Evolutionary conservation across 495 filamentous ascomycete genomes (phyloP), one percentile per base, ranked within the genome.

Genomic region (Parathielavia appendiculata): DNA sequence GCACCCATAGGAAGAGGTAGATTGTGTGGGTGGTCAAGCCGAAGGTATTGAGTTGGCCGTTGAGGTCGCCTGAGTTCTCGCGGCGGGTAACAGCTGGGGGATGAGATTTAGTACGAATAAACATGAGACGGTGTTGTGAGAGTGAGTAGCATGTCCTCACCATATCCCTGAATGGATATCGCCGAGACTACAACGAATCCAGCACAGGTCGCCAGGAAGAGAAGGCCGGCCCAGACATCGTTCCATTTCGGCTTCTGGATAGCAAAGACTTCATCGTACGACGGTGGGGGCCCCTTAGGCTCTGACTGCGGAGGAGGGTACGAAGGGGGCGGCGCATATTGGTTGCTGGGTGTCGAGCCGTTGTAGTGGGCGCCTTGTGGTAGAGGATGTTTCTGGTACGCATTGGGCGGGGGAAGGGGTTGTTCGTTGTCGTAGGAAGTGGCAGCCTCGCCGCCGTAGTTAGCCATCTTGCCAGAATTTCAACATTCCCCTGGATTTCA

Each of bases 231-330:
- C 91, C 91, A 96, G 7, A 90, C 53, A 65, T 96, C 92, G 64
- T 96, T 88, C 69, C 79, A 96, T 66, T 93, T 95, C 13, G 91
- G 91, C 56, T 83, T 83, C 55, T 89, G 81, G 39, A 96, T 66
- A 69, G 83, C 84, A 74, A 96, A 96, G 1, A 82, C 81, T 65
- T 96, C 80, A 16, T 92, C 84, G 63, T 92, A 97, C 16, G 75
- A 79, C 13, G 76, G 76, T 65, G 89, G 79, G 51, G 77, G 52
- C 0, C 54, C 36, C 43, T 62, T 58, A n/a, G 49, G 54, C 17
- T 63, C 51, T 1, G 52, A 19, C n/a, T 48, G 50, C 20, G 63
- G 63, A 20, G 63, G 61, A 16, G 60, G 61, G 11, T 57, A 51
- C 10, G 45, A 54, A 0, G 63, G 68, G 5, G 66, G 66, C 4